A percentile compares a stretch with the other conserved stretches of the same genome.
Evolutionary conservation across 352 stramenopile species (phyloP).

Genomic region (Pythium rishiriense): DNA sequence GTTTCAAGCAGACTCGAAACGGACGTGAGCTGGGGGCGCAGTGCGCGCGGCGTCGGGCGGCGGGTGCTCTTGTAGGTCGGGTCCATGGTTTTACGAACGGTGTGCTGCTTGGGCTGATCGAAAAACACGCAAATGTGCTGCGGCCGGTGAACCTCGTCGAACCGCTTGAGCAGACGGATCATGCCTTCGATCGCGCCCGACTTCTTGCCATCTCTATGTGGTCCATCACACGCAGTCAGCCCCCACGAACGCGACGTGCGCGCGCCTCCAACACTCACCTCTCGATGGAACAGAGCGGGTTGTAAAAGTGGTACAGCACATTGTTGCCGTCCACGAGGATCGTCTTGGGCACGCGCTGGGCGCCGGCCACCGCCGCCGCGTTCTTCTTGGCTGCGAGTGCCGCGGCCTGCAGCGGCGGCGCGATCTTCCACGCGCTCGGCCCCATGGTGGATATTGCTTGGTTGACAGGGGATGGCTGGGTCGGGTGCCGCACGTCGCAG

Average conservation of each 20-base stretch:
- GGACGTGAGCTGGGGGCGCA: conserved; percentile 31
- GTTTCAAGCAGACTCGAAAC: conserved; percentile 21
- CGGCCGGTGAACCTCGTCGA: conserved; percentile 24
- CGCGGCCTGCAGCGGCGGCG: conserved; percentile 7
- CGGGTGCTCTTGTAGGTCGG: conserved; percentile 35
- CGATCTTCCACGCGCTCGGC: conserved; percentile 18
- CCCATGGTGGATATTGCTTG: conserved; percentile 5
- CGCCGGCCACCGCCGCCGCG: neutral
- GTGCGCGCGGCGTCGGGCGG: conserved; percentile 16
- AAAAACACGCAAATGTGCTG: conserved; percentile 36
- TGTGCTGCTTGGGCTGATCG: conserved; percentile 28
- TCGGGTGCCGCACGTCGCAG: conserved; percentile 12
- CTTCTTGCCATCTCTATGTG: conserved; percentile 17
- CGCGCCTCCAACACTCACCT: conserved; percentile 8
- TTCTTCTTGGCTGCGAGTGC: conserved; percentile 4
- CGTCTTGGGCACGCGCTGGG: conserved; percentile 19
- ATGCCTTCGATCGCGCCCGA: conserved; percentile 29
- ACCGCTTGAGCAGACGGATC: conserved; percentile 19
- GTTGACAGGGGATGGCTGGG: neutral
- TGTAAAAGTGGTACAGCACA: conserved; percentile 35
- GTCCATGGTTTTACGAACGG: conserved; percentile 31
- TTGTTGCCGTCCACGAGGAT: conserved; percentile 41
- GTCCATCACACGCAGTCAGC: neutral
- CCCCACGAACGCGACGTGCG: neutral
- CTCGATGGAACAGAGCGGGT: conserved; percentile 23